Evolutionary conservation across 495 filamentous ascomycete species (phyloP).

Genomic region (Lasiosphaeris hirsuta): DNA sequence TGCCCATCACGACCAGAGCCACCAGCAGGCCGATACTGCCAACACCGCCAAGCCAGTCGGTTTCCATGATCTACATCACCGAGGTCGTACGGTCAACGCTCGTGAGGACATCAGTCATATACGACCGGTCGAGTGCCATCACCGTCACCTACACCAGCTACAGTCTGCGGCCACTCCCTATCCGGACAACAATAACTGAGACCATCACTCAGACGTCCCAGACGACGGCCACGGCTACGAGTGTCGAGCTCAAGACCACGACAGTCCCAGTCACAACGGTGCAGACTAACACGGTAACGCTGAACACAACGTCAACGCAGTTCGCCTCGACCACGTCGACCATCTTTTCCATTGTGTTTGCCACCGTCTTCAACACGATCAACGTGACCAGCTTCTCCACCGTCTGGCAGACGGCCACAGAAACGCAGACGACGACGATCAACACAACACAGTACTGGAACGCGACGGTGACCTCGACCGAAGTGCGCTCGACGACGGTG

Average conservation of each 20-base stretch:
- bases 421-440: constrained; percentile 5
- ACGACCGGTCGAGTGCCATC: neutral
- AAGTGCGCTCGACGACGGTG: constrained; percentile 7
- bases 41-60: neutral
- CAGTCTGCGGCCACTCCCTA: constrained; percentile 10
- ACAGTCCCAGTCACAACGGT: constrained; percentile 11
- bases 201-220: constrained; percentile 9
- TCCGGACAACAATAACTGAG: constrained; percentile 9
- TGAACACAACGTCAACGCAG: constrained; percentile 13
- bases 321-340: constrained; percentile 12
- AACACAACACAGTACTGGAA: constrained; percentile 10
- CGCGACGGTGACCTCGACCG: constrained; percentile 15
- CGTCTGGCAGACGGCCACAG: constrained; percentile 13
- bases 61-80: constrained; percentile 10
- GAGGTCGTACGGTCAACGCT: constrained; percentile 8
- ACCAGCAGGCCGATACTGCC: neutral
- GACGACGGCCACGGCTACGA: constrained; percentile 5
- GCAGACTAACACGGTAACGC: constrained; percentile 8
- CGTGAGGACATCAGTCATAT: constrained; percentile 1
- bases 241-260: neutral
- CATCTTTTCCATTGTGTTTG: constrained; percentile 17
- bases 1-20: neutral
- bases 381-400: constrained; percentile 15
- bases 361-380: constrained; percentile 21
- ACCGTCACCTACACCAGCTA: constrained; percentile 13